Percentiles rank a stretch among this genome's conserved stretches.
These are phyloP conservation scores for Paramecium sexaurelia DNA, from an alignment of 73 alveolate genomes.

Conservation along the genomic window DNA sequence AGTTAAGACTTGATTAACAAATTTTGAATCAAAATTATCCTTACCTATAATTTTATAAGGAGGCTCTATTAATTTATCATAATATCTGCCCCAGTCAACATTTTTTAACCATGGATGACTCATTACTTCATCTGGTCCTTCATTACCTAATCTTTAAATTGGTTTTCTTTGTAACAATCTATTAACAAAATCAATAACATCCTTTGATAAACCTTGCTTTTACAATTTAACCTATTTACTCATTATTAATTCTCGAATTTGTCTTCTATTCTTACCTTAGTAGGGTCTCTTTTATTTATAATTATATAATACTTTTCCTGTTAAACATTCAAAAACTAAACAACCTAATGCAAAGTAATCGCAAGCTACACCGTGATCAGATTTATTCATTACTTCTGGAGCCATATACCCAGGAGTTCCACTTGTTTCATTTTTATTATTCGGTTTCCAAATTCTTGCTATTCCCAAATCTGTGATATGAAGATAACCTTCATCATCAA, in stretches of 20 bases:
- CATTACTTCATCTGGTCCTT: conserved; percentile 90
- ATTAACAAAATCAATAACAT: conserved; percentile 94
- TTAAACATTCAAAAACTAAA: conserved; percentile 84
- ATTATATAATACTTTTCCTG: conserved; percentile 63
- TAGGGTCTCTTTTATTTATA: conserved; percentile 79
- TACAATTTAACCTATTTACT: conserved; percentile 77
- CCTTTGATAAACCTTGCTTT: conserved; percentile 87
- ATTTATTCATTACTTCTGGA: conserved; percentile 87
- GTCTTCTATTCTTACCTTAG: conserved; percentile 83
- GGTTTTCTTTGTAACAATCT: conserved; percentile 88
- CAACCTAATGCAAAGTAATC: conserved; percentile 95
- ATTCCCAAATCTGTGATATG: conserved; percentile 93
- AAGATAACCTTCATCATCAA: conserved; percentile 86
- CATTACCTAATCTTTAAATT: conserved; percentile 86
- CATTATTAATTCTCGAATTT: conserved; percentile 79
- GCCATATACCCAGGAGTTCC: conserved; percentile 94
- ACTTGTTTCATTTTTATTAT: conserved; percentile 86
- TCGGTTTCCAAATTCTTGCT: conserved; percentile 84
- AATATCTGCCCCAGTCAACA: conserved; percentile 84
- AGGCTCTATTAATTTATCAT: conserved; percentile 43
- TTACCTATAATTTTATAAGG: conserved; percentile 28
- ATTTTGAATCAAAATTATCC: conserved; percentile 53
- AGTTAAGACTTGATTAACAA: neutral
- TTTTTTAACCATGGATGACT: conserved; percentile 88
- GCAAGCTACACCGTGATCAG: conserved; percentile 81